Evolutionary conservation across 2,329 filamentous ascomycete species (phyloP).

Genomic region (Cercospora nicotianae): DNA sequence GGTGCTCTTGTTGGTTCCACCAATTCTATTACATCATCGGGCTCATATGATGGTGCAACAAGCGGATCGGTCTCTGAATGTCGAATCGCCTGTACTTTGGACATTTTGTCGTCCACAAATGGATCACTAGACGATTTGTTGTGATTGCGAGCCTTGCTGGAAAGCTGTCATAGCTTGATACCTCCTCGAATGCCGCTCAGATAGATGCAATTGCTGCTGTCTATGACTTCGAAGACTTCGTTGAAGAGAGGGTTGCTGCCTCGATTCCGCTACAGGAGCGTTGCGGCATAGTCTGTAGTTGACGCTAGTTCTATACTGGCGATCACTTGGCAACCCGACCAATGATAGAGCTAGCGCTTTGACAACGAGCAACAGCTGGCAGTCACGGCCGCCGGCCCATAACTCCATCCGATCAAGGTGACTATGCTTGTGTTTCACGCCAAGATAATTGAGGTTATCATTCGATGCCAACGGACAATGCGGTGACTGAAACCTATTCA

Average conservation of each 20-base stretch:
- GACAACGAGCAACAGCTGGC: no score
- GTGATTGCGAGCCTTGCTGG: neutral
- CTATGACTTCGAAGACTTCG: neutral
- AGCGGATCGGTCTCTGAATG: neutral
- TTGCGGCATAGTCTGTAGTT: neutral
- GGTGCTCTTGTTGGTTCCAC: neutral
- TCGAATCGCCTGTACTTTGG: neutral
- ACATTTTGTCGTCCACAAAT: neutral
- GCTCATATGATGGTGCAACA: neutral
- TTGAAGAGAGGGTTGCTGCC: neutral
- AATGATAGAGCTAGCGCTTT: no score
- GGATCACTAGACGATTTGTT: neutral
- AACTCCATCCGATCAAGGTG: no score
- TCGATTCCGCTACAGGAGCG: neutral
- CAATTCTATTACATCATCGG: neutral
- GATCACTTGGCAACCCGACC: no score
- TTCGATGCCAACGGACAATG: neutral
- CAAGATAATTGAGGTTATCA: no score
- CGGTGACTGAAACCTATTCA: neutral
- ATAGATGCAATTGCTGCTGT: neutral
- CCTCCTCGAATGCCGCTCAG: neutral
- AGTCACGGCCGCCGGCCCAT: no score
- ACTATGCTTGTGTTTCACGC: no score
- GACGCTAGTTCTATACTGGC: neutral
- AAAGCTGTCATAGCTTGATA: neutral